Evolutionary conservation across 2,329 filamentous ascomycete species (phyloP).

Genomic region (Ciborinia camelliae): DNA sequence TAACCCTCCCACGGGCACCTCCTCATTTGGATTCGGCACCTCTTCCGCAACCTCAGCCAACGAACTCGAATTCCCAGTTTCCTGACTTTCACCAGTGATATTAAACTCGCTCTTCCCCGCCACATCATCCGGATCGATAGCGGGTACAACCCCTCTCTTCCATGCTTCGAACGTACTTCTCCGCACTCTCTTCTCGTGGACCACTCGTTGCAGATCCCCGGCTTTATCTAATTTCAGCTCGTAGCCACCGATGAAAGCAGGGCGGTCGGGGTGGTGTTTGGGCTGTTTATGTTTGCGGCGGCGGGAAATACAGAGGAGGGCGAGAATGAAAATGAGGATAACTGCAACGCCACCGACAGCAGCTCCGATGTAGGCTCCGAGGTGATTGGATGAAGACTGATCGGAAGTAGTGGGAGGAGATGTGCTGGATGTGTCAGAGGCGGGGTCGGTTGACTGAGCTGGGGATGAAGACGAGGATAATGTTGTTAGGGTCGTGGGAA

Average conservation of each 20-base stretch:
- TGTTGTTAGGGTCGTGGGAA: not conserved
- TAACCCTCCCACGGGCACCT: not conserved
- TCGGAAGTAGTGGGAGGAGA: not conserved
- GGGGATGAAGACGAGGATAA: not conserved
- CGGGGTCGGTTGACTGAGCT: not conserved
- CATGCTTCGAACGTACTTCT: constrained; percentile 9
- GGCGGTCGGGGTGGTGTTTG: constrained; percentile 1
- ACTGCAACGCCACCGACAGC: not conserved
- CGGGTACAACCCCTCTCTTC: constrained; percentile 9
- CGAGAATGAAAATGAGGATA: not conserved
- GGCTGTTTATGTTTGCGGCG: not conserved
- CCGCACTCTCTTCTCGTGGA: not conserved
- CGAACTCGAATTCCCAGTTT: not conserved
- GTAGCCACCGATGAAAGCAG: constrained; percentile 15
- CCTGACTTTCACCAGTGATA: not conserved
- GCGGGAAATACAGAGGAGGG: not conserved
- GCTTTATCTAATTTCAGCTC: constrained; percentile 8
- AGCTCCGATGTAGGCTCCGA: not conserved
- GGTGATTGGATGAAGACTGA: not conserved
- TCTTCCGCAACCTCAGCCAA: not conserved
- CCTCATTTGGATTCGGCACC: not conserved
- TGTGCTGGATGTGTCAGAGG: not conserved
- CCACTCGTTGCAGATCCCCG: constrained; percentile 2
- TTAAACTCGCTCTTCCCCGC: not conserved
- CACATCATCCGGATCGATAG: not conserved